Percentiles rank a stretch among this genome's conserved stretches.
Evolutionary conservation across 129 eudicot species (phyloP).

Genomic region (Logfia minima): DNA sequence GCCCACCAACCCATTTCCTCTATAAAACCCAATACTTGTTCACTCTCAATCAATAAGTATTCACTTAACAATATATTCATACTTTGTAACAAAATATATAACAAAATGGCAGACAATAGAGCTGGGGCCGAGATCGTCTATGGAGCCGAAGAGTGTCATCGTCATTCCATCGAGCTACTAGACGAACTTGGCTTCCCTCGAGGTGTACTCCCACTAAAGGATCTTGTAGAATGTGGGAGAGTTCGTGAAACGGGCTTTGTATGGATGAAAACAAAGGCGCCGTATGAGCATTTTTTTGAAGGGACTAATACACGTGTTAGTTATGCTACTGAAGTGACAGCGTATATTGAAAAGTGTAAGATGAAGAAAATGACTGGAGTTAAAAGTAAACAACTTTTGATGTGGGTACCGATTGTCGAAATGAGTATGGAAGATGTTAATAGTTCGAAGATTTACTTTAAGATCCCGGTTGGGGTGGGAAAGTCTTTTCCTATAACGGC

Average conservation of each 20-base stretch:
- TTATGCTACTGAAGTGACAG: conserved; percentile 72
- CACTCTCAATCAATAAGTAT: conserved; percentile 16
- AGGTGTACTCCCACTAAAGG: conserved; percentile 78
- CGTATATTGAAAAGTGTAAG: conserved; percentile 65
- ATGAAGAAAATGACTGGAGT: conserved; percentile 91
- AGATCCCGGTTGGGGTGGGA: conserved; percentile 57
- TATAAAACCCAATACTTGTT: conserved; percentile 15
- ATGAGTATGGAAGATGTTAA: conserved; percentile 60
- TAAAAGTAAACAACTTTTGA: conserved; percentile 69
- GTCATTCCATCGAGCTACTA: conserved; percentile 54
- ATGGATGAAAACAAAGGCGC: conserved; percentile 88
- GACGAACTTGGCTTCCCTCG: conserved; percentile 76
- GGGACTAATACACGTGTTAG: conserved; percentile 57
- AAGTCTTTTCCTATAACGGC: conserved; percentile 76
- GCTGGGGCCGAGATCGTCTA: conserved; percentile 69
- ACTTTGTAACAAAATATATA: conserved; percentile 1
- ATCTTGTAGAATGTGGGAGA: conserved; percentile 78
- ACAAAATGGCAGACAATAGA: conserved; percentile 39
- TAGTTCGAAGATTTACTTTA: conserved; percentile 57
- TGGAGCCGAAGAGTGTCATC: conserved; percentile 59
- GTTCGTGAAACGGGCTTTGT: conserved; percentile 61
- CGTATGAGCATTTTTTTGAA: conserved; percentile 75
- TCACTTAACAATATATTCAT: background rate
- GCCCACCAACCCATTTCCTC: conserved; percentile 30
- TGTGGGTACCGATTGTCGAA: conserved; percentile 78